phyloP scores from a whole-genome alignment of 768 basidiomycete species.

The Auricularia sp. region DNA sequence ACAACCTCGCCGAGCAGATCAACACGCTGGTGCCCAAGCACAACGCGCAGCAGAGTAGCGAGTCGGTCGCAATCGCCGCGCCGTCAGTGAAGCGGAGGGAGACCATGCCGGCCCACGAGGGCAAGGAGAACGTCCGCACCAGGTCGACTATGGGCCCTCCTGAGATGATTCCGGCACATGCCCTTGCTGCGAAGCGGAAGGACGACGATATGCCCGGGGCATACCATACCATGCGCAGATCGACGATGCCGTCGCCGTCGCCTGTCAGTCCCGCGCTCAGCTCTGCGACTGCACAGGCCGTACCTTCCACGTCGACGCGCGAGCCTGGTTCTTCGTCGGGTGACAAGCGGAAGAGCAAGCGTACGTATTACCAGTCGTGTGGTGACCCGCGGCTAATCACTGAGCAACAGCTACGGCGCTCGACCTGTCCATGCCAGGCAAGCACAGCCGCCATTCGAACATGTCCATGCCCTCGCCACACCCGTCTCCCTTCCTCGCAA shows the following conservation, averaged over 20 bases:
- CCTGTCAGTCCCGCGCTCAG: background rate
- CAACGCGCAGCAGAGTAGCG: background rate
- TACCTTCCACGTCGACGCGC: conserved; percentile 22
- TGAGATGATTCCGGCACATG: background rate
- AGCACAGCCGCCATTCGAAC: conserved; percentile 23
- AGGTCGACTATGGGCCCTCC: background rate
- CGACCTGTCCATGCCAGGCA: conserved; percentile 30
- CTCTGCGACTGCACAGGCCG: background rate
- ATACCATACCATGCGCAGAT: background rate
- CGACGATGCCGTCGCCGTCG: background rate
- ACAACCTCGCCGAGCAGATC: conserved; percentile 38
- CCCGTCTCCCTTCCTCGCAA: conserved; percentile 11
- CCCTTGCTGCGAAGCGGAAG: background rate
- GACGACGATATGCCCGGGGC: conserved; percentile 1
- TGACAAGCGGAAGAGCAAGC: conserved; percentile 32
- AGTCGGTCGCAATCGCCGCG: background rate
- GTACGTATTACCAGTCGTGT: conserved; percentile 30
- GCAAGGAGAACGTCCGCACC: conserved; percentile 31
- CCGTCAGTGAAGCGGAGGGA: background rate
- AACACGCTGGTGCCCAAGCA: conserved; percentile 24
- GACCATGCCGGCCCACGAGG: background rate
- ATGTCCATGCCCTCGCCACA: conserved; percentile 13
- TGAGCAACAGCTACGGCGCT: conserved; percentile 25
- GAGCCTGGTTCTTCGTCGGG: conserved; percentile 15
- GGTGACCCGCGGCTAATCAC: too few relatives aligned